Base-by-base conservation (phyloP, 768 basidiomycete genomes). In the Omphalotus guepiniiformis region DNA sequence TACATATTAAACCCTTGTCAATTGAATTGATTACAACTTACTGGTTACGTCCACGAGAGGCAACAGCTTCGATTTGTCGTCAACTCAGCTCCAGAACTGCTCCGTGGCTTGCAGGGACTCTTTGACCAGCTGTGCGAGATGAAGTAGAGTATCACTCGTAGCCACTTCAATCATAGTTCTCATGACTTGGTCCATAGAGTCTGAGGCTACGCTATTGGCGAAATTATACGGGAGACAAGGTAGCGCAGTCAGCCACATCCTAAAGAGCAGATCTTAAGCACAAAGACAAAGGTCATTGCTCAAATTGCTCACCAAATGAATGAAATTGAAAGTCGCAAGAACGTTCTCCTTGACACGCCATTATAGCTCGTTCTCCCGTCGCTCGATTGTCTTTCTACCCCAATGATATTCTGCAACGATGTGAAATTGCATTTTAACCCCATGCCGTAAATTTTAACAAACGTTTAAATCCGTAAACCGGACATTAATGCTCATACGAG, bases 221-320 rank as follows among this genome's bases (percentile, higher is more conserved):
- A 89, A 94, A 61, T 93, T 87, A 50, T 88, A 89, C 0, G 96
- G 93, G 23, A 94, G 72, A 60, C 88, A 94, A 11, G 93, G 88
- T 25, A 94, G 72, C 16, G 80, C 79, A 26, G 93, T 84, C 34
- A 97, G 72, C 54, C 79, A 87, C 19, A 73, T 76, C 83, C 83
- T 16, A 32, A 22, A 45, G 43, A 41, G 39, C 1, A n/a, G 6
- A 44, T 22, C 29, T 18, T 15, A 40, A 21, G 30, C 19, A 18
- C 28, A 18, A 12, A 13, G 19, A 35, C 7, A 30, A 26, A 29
- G 12, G n/a, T n/a, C 27, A 62, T 52, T 22, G 19, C 3, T 16
- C 15, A 21, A 16, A 23, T 15, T 3, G 13, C 67, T 35, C 63
- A 80, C 78, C 84, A 86, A 48, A 89, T 83, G 58, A 88, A 88